Percentiles rank a stretch among this genome's conserved stretches.
phyloP scores from a whole-genome alignment of 1,284 basidiomycete genomes.

The Singerocomus inundabilis region DNA sequence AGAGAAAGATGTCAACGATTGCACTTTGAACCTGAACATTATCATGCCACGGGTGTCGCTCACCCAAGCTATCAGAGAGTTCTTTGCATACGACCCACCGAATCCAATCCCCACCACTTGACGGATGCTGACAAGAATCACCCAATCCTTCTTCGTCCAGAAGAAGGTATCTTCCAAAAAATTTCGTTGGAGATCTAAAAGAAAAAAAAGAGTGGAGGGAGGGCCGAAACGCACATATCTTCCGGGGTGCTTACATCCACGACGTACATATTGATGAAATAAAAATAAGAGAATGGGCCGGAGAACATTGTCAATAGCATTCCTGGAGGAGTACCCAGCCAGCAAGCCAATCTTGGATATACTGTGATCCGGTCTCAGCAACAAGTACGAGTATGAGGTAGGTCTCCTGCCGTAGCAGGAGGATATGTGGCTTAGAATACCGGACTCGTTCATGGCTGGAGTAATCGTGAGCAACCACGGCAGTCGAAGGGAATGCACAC shows the following conservation, averaged over 20 bases:
- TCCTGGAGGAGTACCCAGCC: background rate
- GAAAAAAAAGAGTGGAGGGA: no score
- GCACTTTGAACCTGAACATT: background rate
- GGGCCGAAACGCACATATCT: background rate
- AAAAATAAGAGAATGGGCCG: background rate
- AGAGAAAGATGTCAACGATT: no score
- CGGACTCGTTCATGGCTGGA: slow-evolving; percentile 20
- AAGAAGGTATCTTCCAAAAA: background rate
- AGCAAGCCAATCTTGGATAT: background rate
- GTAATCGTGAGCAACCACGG: no score
- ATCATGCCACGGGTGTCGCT: background rate
- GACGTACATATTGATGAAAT: background rate
- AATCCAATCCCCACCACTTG: background rate
- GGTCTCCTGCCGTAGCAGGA: slow-evolving; percentile 32
- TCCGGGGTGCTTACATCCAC: background rate
- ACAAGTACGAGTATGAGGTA: slow-evolving; percentile 22
- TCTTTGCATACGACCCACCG: no score
- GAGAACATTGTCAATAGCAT: background rate
- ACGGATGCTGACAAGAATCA: background rate
- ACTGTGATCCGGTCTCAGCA: slow-evolving; percentile 18
- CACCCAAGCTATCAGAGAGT: background rate
- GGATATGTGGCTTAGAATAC: slow-evolving; percentile 26
- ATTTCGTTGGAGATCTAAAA: background rate
- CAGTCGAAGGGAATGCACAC: background rate
- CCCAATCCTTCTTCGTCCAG: background rate